A percentile compares a stretch with the other conserved stretches of the same genome.
Conservation (phyloP, 2,329 filamentous ascomycete species). For the Allantophomopsis cytisporea region DNA sequence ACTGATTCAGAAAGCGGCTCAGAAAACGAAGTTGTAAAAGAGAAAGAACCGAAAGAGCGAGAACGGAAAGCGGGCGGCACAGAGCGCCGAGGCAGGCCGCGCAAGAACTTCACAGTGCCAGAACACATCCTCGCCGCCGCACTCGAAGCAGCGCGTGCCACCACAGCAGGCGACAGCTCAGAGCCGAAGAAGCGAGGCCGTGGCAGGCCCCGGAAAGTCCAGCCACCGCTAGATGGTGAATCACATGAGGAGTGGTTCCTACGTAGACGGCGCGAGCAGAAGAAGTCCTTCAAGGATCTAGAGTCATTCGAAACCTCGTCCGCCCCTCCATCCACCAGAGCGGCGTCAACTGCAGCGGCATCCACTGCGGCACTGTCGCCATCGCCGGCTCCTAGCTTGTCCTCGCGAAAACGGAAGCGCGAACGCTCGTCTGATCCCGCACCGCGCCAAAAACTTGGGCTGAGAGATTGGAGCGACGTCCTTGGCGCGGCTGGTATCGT, state of each 20-base stretch:
- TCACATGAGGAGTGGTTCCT: slow-evolving; percentile 29
- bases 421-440: too few relatives aligned
- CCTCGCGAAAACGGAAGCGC: too few relatives aligned
- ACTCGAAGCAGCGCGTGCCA: too few relatives aligned
- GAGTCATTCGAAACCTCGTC: too few relatives aligned
- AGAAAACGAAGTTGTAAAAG: not conserved
- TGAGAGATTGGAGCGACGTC: slow-evolving; percentile 72
- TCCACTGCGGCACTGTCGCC: too few relatives aligned
- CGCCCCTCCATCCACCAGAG: too few relatives aligned
- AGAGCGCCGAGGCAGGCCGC: too few relatives aligned
- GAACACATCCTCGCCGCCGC: not conserved
- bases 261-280: slow-evolving; percentile 29
- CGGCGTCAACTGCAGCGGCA: too few relatives aligned
- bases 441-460: slow-evolving; percentile 2
- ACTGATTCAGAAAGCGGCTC: not conserved
- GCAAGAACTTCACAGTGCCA: not conserved
- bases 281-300: slow-evolving; percentile 18
- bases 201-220: slow-evolving; percentile 14
- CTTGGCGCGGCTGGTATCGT: slow-evolving; percentile 64
- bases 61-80: not conserved
- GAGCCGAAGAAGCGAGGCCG: not conserved
- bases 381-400: too few relatives aligned
- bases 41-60: not conserved
- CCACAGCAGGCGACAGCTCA: too few relatives aligned
- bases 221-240: slow-evolving; percentile 27